Evolutionary conservation across 192 early-diverging fungal genomes (phyloP), one percentile per base, ranked within the genome.

Genomic region (Mortierella antarctica): DNA sequence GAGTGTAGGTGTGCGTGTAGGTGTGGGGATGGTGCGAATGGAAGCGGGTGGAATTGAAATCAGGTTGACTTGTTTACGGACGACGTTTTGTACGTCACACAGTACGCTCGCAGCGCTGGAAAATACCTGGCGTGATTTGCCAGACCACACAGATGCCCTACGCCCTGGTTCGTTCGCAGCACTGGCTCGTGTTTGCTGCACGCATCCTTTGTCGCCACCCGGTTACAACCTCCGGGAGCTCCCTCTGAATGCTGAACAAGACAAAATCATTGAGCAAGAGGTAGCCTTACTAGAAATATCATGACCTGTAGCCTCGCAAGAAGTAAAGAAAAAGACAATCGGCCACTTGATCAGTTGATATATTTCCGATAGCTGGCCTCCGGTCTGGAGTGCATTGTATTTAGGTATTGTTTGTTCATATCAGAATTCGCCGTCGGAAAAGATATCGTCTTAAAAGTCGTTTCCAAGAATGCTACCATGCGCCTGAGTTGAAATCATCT

Each of bases 401-500:
- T 18, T 20, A 5, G 9, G 8, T 64, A 31, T 62, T 70, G 54
- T 20, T 48, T 51, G 47, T 57, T 65, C 56, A 47, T 31, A 31
- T 31, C 31, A 31, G 31, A 31, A 31, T 31, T 31, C 31, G 31
- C 3, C 31, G 3, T 31, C 31, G 31, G 3, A 31, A 31, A 31
- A 31, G 31, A 31, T 1, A 31, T 31, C 12, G 12, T 40, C 31
- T 71, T 64, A 77, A 17, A 69, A 77, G 46, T 77, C 74, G 47
- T 63, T 68, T 5, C 56, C 45, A 40, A 64, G 49, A 47, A 42
- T 65, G 54, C 56, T 78, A 3, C 75, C 68, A 13, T 78, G 75
- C 10, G 68, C 68, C 60, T 86, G 86, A 5, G 82, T 86, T 0
- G 83, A 86, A 51, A 88, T 85, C 87, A 86, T 86, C 56, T 88